Evolutionary conservation across 176 grass and related monocot species (phyloP), one percentile per base, ranked within the genome.

Genomic region (Elymus sibiricus): DNA sequence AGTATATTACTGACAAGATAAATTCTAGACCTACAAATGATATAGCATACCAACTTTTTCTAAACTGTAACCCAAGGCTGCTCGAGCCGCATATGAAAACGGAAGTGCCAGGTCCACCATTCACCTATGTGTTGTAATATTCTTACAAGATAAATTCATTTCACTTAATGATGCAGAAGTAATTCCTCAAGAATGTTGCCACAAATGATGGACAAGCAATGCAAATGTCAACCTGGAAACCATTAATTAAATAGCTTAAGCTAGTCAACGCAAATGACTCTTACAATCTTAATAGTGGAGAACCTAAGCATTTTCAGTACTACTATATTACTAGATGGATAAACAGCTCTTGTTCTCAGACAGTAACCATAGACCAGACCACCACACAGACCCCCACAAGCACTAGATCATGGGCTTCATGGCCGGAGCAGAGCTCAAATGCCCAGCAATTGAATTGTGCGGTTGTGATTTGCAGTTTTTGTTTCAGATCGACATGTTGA

Each of bases 61-160:
- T 85, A 21, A 59, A 81, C n/a, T 85, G 28, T 37, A 82, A 63
- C 70, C 31, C n/a, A 38, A 13, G 31, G 64, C 19, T 82, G 40
- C 79, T 83, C 14, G 27, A 80, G 68, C 78, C 8, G 40, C 73
- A 78, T 13, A 60, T 59, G 62, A 46, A 53, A 62, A n/a, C n/a
- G n/a, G n/a, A n/a, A 47, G 26, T 5, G 74, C 63, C 70, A 70
- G 38, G 69, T 12, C 61, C 19, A 34, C 76, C 34, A 77, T 75
- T 75, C 39, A 66, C 15, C 43, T 49, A 37, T 35, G 64, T 34
- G 31, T n/a, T 39, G 34, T 39, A 39, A 70, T 39, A 32, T 11
- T 69, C 4, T 68, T 32, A 35, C 5, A 1, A 9, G 66, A 35
- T 22, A 69, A 69, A 69, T 69, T 38, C 34, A 72, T 72, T 42